Conservation (phyloP, 352 stramenopile species). For the Globisporangium cylindrosporum region DNA sequence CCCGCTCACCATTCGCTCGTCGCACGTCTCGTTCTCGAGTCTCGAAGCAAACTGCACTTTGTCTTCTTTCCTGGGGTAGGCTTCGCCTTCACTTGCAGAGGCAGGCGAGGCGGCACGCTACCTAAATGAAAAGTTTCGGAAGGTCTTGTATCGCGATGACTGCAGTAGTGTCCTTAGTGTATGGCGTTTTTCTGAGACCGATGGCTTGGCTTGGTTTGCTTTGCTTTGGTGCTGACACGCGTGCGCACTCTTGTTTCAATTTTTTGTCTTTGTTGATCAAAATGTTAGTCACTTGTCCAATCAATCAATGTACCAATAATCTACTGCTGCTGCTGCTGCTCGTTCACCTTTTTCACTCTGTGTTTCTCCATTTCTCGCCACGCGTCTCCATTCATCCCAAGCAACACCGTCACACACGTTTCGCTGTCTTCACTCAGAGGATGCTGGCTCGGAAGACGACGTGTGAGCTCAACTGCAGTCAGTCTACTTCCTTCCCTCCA, state of each 20-base stretch:
- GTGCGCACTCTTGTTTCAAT: background rate
- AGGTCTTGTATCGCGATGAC: too few relatives aligned
- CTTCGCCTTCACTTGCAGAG: too few relatives aligned
- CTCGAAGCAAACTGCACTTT: too few relatives aligned
- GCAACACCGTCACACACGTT: background rate
- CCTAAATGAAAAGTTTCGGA: too few relatives aligned
- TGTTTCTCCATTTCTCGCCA: background rate
- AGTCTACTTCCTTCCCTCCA: background rate
- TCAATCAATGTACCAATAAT: constrained; percentile 4
- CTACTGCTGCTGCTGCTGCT: background rate
- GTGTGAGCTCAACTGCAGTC: background rate
- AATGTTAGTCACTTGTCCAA: background rate
- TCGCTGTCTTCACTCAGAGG: background rate
- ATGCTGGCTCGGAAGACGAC: background rate
- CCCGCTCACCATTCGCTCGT: too few relatives aligned
- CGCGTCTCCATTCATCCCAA: background rate
- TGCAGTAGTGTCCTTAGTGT: too few relatives aligned
- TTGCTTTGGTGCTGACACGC: too few relatives aligned
- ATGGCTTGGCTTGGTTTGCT: too few relatives aligned
- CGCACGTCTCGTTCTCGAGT: too few relatives aligned
- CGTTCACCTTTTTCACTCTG: background rate
- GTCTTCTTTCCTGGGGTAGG: too few relatives aligned
- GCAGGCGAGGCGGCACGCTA: too few relatives aligned
- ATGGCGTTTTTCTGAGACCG: too few relatives aligned
- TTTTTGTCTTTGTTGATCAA: constrained; percentile 2